Conservation (phyloP, 169 alveolate genomes). For the Babesia caballi region DNA sequence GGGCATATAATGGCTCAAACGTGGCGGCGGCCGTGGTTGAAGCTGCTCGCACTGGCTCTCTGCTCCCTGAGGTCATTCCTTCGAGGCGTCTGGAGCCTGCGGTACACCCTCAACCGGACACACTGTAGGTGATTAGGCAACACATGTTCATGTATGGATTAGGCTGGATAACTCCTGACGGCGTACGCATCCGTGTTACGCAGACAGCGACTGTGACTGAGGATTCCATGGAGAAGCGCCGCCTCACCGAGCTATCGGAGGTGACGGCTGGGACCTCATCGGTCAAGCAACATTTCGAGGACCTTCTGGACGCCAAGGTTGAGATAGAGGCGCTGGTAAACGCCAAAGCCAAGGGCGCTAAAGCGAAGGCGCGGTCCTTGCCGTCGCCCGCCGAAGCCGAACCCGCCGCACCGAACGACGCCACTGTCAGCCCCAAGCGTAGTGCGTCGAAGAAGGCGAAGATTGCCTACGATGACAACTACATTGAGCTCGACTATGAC, state of each 20-base stretch:
- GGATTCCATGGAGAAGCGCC: constrained; percentile 9
- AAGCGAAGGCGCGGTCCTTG: background rate
- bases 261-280: background rate
- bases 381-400: background rate
- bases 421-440: background rate
- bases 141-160: background rate
- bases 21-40: constrained; percentile 24
- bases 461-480: constrained; percentile 9
- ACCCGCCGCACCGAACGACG: background rate
- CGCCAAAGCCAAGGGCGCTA: background rate
- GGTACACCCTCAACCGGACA: background rate
- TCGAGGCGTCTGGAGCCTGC: constrained; percentile 14
- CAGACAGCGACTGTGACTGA: background rate
- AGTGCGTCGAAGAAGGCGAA: background rate
- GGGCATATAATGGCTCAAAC: constrained; percentile 8
- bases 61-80: constrained; percentile 23
- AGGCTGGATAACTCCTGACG: constrained; percentile 35
- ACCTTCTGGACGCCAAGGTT: constrained; percentile 13
- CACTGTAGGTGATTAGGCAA: background rate
- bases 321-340: constrained; percentile 7
- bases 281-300: constrained; percentile 24
- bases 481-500: constrained; percentile 16
- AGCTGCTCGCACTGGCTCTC: constrained; percentile 16
- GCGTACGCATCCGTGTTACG: background rate
- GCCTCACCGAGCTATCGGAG: background rate